Base-by-base conservation (phyloP, 257 asterid species). In the Paraleonurus japonicus region DNA sequence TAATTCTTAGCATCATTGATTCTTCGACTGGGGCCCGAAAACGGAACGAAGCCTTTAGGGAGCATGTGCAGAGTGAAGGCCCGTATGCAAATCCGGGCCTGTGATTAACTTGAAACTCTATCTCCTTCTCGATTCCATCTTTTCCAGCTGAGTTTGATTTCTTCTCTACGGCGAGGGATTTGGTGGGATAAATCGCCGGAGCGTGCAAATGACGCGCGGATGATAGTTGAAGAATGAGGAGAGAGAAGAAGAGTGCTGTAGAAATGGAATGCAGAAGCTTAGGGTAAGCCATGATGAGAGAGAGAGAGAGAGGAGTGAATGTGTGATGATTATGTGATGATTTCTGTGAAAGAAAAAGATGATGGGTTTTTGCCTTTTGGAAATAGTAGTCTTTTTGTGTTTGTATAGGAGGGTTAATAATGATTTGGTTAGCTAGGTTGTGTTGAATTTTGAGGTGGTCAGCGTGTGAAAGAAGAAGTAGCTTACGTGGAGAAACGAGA, bases 11-110 rank as follows among this genome's bases (percentile, higher is more conserved):
- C 26, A 27, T 62, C 53, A 66, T 84, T 81, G 74, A 81, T 73
- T 39, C 77, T 57, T 39, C 59, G 39, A 57, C 88, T 81, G 0
- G 84, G 88, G 35, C 88, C 88, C 17, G 88, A 84, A 10, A 26
- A n/a, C 7, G 74, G 84, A 9, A 65, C 20, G 3, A 19, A 47
- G 28, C 85, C 88, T 47, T 74, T 78, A 5, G 88, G 82, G 47
- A 78, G 67, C 88, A 78, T 78, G 83, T 26, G 53, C 80, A 75
- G 17, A 80, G 51, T 2, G 73, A 33, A 3, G 77, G 79, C 6
- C 45, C 76, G 5, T 53, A 16, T 2, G 17, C 59, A 7, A 47
- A 15, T 30, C 64, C 74, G 3, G 26, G 13, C 54, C 41, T 37
- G 8, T 24, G 5, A 43, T 54, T 4, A 2, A 0, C 62, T 41